phyloP scores from a whole-genome alignment of 192 early-diverging fungal genomes.

The Backusella circina region DNA sequence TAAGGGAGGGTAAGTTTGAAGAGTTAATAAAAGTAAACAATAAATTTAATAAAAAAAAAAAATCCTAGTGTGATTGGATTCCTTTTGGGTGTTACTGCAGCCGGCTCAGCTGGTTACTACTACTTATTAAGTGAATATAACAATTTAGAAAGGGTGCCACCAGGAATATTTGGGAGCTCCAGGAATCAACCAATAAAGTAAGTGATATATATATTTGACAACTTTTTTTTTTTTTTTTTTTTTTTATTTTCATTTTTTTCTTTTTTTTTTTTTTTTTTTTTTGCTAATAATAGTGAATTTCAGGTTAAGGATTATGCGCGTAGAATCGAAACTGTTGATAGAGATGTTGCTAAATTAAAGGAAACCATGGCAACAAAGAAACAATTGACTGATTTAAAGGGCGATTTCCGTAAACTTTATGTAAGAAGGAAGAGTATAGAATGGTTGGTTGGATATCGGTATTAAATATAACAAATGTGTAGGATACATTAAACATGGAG shows the following conservation, averaged over 20 bases:
- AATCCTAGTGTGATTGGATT: slow-evolving; percentile 63
- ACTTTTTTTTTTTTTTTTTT: neutral
- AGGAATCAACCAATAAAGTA: slow-evolving; percentile 74
- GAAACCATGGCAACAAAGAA: slow-evolving; percentile 56
- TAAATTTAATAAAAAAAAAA: neutral
- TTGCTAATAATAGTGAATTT: neutral
- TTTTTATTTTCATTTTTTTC: neutral
- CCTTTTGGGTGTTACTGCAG: slow-evolving; percentile 67
- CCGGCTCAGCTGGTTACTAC: slow-evolving; percentile 75
- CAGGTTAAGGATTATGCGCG: slow-evolving; percentile 70
- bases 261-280: neutral
- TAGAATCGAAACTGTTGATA: slow-evolving; percentile 76
- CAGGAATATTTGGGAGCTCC: slow-evolving; percentile 80
- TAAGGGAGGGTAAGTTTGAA: neutral
- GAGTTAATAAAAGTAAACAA: neutral
- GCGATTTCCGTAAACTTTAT: slow-evolving; percentile 52
- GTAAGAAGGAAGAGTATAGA: slow-evolving; percentile 14
- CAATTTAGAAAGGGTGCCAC: slow-evolving; percentile 59
- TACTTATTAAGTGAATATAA: slow-evolving; percentile 89
- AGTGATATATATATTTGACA: neutral
- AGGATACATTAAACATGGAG: slow-evolving; percentile 76
- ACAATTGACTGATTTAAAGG: slow-evolving; percentile 46
- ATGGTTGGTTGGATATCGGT: neutral
- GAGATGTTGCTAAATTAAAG: slow-evolving; percentile 53
- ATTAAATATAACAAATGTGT: neutral